Evolutionary conservation across 257 asterid genomes (phyloP).

Genomic region (Jaltomata sinuosa): DNA sequence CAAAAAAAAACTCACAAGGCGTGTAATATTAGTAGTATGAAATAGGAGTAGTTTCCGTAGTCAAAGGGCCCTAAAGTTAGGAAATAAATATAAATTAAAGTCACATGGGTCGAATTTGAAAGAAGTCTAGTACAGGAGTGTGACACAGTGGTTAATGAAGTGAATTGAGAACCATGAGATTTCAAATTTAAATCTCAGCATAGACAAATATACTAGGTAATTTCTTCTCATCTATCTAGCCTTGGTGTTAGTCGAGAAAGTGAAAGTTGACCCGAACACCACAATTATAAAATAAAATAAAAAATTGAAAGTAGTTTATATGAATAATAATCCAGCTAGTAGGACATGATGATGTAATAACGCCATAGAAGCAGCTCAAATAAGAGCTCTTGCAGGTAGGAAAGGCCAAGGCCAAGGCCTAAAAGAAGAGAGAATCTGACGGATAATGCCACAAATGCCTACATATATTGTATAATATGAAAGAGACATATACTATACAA

Average conservation of each 20-base stretch:
- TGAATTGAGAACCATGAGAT: neutral
- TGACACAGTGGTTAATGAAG: neutral
- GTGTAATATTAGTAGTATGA: neutral
- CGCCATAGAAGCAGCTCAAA: neutral
- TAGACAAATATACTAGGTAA: rapidly evolving
- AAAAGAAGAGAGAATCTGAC: neutral
- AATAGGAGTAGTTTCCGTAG: neutral
- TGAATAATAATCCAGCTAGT: neutral
- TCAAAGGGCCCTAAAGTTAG: neutral
- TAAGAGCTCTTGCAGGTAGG: neutral
- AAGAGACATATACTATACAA: neutral
- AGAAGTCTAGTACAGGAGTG: neutral
- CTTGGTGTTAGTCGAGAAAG: too few relatives aligned
- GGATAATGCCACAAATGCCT: neutral
- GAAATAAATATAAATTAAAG: neutral
- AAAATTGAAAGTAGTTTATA: neutral
- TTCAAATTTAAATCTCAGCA: neutral
- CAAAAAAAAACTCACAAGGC: neutral
- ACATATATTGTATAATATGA: neutral
- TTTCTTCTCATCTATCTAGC: neutral
- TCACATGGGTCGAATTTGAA: neutral
- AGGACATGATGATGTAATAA: neutral
- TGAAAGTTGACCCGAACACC: neutral
- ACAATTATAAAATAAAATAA: neutral
- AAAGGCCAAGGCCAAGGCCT: neutral